These are phyloP conservation scores for Kwoniella shivajii DNA, from an alignment of 1,284 basidiomycete genomes.

Conservation along the genomic window DNA sequence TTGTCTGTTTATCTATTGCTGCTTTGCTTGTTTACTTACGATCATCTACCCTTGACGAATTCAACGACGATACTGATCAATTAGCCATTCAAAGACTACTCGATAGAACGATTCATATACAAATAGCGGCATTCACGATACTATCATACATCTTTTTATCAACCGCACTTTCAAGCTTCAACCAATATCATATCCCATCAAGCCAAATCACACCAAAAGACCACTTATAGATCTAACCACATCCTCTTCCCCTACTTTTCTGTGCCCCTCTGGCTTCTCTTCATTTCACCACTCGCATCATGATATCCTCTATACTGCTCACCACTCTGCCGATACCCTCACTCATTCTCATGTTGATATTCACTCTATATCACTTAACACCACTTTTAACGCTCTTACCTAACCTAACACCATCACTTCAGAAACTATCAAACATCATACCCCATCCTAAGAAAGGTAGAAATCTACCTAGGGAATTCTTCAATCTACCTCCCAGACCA, in stretches of 20 bases:
- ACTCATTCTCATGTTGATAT: constrained; percentile 23
- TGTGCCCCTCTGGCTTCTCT: background rate
- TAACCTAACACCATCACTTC: constrained; percentile 21
- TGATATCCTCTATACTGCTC: constrained; percentile 25
- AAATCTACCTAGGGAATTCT: constrained; percentile 46
- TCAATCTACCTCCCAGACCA: constrained; percentile 41
- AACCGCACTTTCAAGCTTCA: too few species aligned
- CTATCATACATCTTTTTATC: too few species aligned
- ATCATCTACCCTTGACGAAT: too few species aligned
- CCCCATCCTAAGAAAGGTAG: constrained; percentile 26
- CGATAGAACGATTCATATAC: too few species aligned
- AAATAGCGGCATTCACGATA: too few species aligned
- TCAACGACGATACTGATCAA: too few species aligned
- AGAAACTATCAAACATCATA: constrained; percentile 27
- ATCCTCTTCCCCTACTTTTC: background rate
- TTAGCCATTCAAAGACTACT: too few species aligned
- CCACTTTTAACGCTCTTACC: constrained; percentile 24
- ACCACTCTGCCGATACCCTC: constrained; percentile 28
- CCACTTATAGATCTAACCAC: too few species aligned
- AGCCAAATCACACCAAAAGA: too few species aligned
- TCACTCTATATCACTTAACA: constrained; percentile 32
- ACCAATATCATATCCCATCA: too few species aligned
- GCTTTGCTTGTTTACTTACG: too few species aligned
- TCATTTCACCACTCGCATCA: constrained; percentile 3
- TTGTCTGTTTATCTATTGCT: background rate